Evolutionary conservation across 495 filamentous ascomycete species (phyloP), one percentile per base, ranked within the genome.

Genomic region (Delitschia confertaspora): DNA sequence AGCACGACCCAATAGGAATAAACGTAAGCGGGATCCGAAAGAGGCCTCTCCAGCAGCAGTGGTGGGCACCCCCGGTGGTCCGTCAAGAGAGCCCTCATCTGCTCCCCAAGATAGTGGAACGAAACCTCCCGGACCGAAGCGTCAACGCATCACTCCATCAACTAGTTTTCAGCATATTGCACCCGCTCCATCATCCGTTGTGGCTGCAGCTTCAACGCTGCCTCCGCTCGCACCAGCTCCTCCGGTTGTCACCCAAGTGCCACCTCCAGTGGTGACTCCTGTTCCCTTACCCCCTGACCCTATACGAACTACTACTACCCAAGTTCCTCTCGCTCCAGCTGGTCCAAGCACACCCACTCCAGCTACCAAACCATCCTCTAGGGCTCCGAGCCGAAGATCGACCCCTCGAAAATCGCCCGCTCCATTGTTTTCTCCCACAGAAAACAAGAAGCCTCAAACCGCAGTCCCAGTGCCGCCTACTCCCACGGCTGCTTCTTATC

Each of bases 11-110:
- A 41, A n/a, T 14, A 36, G n/a, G 13, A 61, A 51, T 40, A 66
- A 65, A 45, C 47, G 61, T 10, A 64, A 63, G 45, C 54, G 62
- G 9, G 58, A 64, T 11, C 17, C n/a, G n/a, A n/a, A n/a, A n/a
- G n/a, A n/a, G n/a, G n/a, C 49, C 4, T 29, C 46, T 13, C 47
- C 47, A 17, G n/a, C 44, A 30, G 23, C 27, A 3, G 16, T 31
- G n/a, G 16, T 25, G 3, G 29, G 36, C 3, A 42, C 41, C 1
- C 51, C 38, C 6, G 21, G 17, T 4, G 23, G 19, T 22, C 27
- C 10, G 4, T 41, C 49, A n/a, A 23, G 49, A 36, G 48, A 49
- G 29, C 16, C 33, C 13, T 55, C 52, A 7, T 11, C 24, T 6
- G 52, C 40, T 14, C 41, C 44, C 4, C 54, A 53, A 17, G 49